Base-by-base conservation (phyloP, 1,284 basidiomycete genomes). In the Chiua sp. region DNA sequence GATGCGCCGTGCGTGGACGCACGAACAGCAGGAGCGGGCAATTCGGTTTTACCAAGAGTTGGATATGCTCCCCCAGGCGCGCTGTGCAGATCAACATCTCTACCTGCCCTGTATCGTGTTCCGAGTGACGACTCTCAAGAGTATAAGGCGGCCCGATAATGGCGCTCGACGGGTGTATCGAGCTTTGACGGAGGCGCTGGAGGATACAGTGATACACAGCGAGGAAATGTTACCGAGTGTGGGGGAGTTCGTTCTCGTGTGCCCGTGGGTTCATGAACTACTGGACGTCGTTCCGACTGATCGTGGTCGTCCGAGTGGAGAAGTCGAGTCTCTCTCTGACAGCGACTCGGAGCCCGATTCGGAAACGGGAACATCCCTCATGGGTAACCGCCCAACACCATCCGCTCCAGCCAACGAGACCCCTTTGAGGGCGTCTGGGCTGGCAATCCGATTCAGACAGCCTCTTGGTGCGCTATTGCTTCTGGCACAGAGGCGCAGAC, bases 41-140 rank as follows among this genome's bases (percentile, higher is more conserved):
- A 32, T 46, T 18, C 22, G 12, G 16, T 61, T 68, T 37, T 67
- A 61, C 47, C 44, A 26, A 26, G 49, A 3, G 46, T 12, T 67
- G 37, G 4, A n/a, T 6, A 7, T 3, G 1, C 54, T 59, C 0
- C 55, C 53, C 7, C 51, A 10, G 4, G 64, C 59, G 8, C 28
- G 28, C 7, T 70, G 64, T n/a, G 6, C 15, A 6, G 33, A 56
- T 33, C 57, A 47, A 22, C 59, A 44, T 18, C 59, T 70, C 35
- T 26, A 57, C 30, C 47, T 68, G 2, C 66, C 68, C n/a, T 68
- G 68, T 39, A 56, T 69, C 30, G 37, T 57, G 13, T 70, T 68
- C 35, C 66, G 44, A 35, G 13, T 68, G 33, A 53, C 20, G 16
- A 46, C 4, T 16, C 7, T 68, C 22, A 48, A 23, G 6, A 59